These are phyloP conservation scores for Cordyceps cateniannulata DNA, from an alignment of 2,329 filamentous ascomycete species.

Conservation along the genomic window DNA sequence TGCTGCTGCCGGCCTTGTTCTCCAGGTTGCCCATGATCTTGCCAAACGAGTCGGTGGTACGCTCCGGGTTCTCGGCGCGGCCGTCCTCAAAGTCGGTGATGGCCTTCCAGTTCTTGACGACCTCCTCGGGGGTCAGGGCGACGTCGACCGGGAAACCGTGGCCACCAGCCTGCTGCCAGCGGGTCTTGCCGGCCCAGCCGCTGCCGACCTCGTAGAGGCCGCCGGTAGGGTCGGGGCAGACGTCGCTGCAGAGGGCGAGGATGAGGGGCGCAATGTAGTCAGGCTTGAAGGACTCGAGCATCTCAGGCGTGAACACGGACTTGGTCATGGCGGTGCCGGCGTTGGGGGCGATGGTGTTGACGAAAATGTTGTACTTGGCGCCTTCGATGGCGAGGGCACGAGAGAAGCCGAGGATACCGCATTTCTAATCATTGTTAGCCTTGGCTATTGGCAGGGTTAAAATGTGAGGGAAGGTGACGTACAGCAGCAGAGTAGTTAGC, in stretches of 20 bases:
- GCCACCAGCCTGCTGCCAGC: slow-evolving; percentile 90
- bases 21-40: slow-evolving; percentile 76
- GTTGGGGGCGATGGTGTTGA: slow-evolving; percentile 97
- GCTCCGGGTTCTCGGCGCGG: slow-evolving; percentile 78
- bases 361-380: slow-evolving; percentile 93
- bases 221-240: slow-evolving; percentile 77
- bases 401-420: slow-evolving; percentile 91
- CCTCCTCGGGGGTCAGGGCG: slow-evolving; percentile 75
- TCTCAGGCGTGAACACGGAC: slow-evolving; percentile 90
- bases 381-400: slow-evolving; percentile 89
- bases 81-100: slow-evolving; percentile 85
- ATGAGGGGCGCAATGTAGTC: slow-evolving; percentile 96
- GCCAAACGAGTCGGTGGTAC: slow-evolving; percentile 67
- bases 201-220: slow-evolving; percentile 91
- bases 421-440: slow-evolving; percentile 52
- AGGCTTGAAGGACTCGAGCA: slow-evolving; percentile 98
- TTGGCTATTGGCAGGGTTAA: not conserved
- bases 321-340: slow-evolving; percentile 93
- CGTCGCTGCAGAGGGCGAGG: slow-evolving; percentile 76
- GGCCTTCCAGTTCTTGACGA: slow-evolving; percentile 66
- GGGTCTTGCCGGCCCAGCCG: slow-evolving; percentile 85
- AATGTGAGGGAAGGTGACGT: slow-evolving; percentile 34
- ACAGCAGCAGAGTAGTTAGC: slow-evolving; percentile 91
- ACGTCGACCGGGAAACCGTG: slow-evolving; percentile 87
- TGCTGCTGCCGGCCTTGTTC: slow-evolving; percentile 57